These are phyloP conservation scores for Fusarium hainanense DNA, from an alignment of 2,329 filamentous ascomycete species.

Conservation along the genomic window DNA sequence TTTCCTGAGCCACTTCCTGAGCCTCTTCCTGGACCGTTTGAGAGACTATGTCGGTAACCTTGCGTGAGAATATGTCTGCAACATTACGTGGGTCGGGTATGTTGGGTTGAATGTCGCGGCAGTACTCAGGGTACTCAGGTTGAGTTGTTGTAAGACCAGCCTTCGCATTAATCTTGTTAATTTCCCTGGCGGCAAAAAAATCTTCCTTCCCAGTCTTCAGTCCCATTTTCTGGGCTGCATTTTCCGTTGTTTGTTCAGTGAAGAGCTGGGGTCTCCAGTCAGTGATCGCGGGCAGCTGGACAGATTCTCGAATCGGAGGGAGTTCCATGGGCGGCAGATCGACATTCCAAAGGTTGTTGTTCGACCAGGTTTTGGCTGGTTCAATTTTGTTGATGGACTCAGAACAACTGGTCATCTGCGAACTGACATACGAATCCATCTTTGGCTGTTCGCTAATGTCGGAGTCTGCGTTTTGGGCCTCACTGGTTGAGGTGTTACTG, in stretches of 20 bases:
- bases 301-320: background rate
- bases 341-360: conserved; percentile 1
- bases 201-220: conserved; percentile 53
- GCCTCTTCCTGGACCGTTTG: background rate
- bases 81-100: background rate
- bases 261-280: conserved; percentile 22
- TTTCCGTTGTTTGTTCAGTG: background rate
- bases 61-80: background rate
- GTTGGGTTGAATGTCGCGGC: background rate
- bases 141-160: conserved; percentile 4
- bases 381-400: background rate
- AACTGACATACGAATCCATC: background rate
- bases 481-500: background rate
- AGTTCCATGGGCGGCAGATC: conserved; percentile 19
- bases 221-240: conserved; percentile 48
- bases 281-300: conserved; percentile 37
- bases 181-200: conserved; percentile 55
- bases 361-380: background rate
- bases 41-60: background rate
- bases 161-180: conserved; percentile 46
- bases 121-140: background rate
- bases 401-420: background rate
- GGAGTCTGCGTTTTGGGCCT: background rate
- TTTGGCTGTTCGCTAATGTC: background rate
- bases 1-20: too few species aligned